A percentile compares a stretch with the other conserved stretches of the same genome.
phyloP scores from a whole-genome alignment of 1,284 basidiomycete species.

The Papiliotrema laurentii region DNA sequence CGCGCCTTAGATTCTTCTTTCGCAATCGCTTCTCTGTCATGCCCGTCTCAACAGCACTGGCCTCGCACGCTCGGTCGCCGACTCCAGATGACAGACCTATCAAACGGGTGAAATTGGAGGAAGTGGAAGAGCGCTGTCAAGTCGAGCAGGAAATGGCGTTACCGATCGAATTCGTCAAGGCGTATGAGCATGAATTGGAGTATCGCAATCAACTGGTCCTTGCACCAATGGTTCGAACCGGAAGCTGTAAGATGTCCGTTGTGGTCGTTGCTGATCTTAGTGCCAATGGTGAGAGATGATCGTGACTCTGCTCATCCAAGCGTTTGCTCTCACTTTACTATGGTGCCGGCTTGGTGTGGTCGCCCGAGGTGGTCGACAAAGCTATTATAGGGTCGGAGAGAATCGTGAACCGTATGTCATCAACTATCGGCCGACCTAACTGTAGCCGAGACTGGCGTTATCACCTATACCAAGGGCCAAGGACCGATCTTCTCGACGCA shows the following conservation, averaged over 20 bases:
- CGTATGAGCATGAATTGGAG: constrained; percentile 36
- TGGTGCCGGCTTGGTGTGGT: constrained; percentile 93
- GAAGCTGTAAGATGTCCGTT: constrained; percentile 59
- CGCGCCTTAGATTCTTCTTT: too few relatives aligned
- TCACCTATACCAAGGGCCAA: constrained; percentile 72
- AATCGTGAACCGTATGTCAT: constrained; percentile 70
- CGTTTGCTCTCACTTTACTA: constrained; percentile 84
- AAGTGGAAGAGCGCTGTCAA: constrained; percentile 8
- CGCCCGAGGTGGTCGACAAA: constrained; percentile 93
- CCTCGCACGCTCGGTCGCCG: not conserved
- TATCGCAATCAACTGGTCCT: constrained; percentile 76
- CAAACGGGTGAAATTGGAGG: constrained; percentile 5
- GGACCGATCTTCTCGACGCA: constrained; percentile 88
- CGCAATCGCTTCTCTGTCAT: not conserved
- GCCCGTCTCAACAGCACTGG: not conserved
- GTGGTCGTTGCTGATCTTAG: constrained; percentile 3
- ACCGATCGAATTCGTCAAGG: constrained; percentile 29
- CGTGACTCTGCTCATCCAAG: constrained; percentile 14
- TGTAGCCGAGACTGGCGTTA: constrained; percentile 75
- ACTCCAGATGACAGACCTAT: constrained; percentile 1
- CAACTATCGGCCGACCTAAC: not conserved
- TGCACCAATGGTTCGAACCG: constrained; percentile 93
- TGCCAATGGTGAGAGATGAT: constrained; percentile 10
- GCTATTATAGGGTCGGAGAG: constrained; percentile 84
- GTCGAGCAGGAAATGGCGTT: constrained; percentile 32